Evolutionary conservation across 345 rosid species (phyloP), one percentile per base, ranked within the genome.

Genomic region (Mangifera indica): DNA sequence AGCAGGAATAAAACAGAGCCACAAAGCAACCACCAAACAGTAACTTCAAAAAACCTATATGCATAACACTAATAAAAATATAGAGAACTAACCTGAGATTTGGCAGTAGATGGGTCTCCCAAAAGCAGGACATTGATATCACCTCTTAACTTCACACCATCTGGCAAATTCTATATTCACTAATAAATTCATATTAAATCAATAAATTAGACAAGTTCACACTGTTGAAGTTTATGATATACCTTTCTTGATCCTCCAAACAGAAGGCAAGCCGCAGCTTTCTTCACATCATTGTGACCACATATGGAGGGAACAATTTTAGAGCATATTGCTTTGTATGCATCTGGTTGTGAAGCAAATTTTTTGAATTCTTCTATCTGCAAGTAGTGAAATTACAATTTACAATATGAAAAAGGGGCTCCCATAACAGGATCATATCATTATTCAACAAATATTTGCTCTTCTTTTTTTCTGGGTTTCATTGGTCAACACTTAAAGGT

Each of bases 241-340:
- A 87, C 98, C 88, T 92, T 92, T 76, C 98, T 90, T 22, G 97
- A 85, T 72, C 99, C 99, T 83, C 98, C 96, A 83, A 95, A 95
- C 40, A 95, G 84, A 76, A 95, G 98, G 80, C 98, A 92, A 45
- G 98, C 91, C 71, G 88, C 87, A 70, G 97, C 96, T 79, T 75
- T 95, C 85, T 92, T 95, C 77, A 95, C 93, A 67, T 91, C 92
- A 45, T 83, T 88, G 58, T 92, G 93, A 75, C 98, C 98, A 81
- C 89, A 95, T 55, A 95, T 95, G 58, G 99, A 95, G 68, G 96
- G 96, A 44, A 93, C 98, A 71, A 95, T 87, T 83, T 90, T 92
- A 77, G 91, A 83, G 83, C 96, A 91, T 53, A 95, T 66, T 48
- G 63, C 72, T 73, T 83, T 72, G 73, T 79, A 92, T n/a, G 76